A percentile compares a stretch with the other conserved stretches of the same genome.
phyloP scores from a whole-genome alignment of 2,329 filamentous ascomycete genomes.

The Aspergillus pseudoterreus region DNA sequence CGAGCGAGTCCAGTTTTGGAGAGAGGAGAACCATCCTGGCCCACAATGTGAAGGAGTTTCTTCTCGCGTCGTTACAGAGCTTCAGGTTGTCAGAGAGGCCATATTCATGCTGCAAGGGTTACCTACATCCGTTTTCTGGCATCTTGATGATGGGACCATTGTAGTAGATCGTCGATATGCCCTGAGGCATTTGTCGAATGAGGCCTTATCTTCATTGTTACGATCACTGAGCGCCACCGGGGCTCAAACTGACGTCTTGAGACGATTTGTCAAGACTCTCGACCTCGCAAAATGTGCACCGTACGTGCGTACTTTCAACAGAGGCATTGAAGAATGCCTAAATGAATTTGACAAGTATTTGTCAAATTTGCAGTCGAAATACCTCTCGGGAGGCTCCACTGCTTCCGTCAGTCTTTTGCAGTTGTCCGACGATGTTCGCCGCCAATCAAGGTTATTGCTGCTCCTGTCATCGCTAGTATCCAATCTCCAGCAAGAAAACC shows the following conservation, averaged over 20 bases:
- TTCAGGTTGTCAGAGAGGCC: constrained; percentile 70
- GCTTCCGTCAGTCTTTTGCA: constrained; percentile 64
- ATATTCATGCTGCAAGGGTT: constrained; percentile 83
- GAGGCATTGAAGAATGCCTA: constrained; percentile 58
- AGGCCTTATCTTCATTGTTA: constrained; percentile 30
- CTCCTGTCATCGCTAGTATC: constrained; percentile 61
- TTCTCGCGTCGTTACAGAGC: constrained; percentile 57
- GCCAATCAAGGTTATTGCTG: constrained; percentile 53
- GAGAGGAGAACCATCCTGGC: constrained; percentile 18
- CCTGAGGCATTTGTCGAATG: constrained; percentile 30
- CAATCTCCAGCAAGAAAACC: constrained; percentile 44
- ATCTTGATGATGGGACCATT: constrained; percentile 29
- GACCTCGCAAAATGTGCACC: constrained; percentile 46
- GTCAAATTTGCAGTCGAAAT: constrained; percentile 57
- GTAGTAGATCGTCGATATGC: constrained; percentile 37
- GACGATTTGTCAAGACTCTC: constrained; percentile 43
- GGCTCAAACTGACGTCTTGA: constrained; percentile 44
- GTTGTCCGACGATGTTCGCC: constrained; percentile 56
- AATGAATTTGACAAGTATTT: constrained; percentile 56
- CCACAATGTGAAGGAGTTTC: constrained; percentile 14
- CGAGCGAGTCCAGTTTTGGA: constrained; percentile 49
- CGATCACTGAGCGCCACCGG: constrained; percentile 49
- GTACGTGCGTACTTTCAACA: constrained; percentile 68
- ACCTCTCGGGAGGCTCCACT: constrained; percentile 53
- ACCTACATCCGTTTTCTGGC: constrained; percentile 66